Percentiles rank a stretch among this genome's conserved stretches.
These are phyloP conservation scores for Picochlorum costavermella DNA, from an alignment of 139 green algal species.

Conservation along the genomic window DNA sequence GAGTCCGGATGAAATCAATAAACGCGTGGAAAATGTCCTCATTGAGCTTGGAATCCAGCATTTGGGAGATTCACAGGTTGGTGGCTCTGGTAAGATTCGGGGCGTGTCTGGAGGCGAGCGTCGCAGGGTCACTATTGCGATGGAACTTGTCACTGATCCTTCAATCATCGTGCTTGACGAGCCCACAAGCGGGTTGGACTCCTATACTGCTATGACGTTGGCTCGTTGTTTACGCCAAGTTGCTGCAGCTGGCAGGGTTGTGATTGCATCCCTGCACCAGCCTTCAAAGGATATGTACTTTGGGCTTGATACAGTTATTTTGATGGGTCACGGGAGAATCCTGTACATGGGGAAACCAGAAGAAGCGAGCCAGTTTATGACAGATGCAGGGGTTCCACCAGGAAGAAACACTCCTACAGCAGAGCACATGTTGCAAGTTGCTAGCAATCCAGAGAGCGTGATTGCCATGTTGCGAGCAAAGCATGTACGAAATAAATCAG, in stretches of 20 bases:
- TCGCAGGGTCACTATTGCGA: conserved; percentile 59
- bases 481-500: background rate
- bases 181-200: conserved; percentile 66
- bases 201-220: conserved; percentile 56
- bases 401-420: conserved; percentile 24
- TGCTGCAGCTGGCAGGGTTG: conserved; percentile 42
- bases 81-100: conserved; percentile 28
- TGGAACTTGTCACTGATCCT: conserved; percentile 66
- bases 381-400: conserved; percentile 30
- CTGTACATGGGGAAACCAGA: conserved; percentile 41
- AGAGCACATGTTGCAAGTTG: conserved; percentile 44
- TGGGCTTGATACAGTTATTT: conserved; percentile 50
- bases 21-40: conserved; percentile 34
- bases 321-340: conserved; percentile 53
- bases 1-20: conserved; percentile 14
- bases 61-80: conserved; percentile 33
- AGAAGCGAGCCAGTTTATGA: conserved; percentile 24
- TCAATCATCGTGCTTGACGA: conserved; percentile 44
- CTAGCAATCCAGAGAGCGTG: background rate
- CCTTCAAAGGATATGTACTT: conserved; percentile 56
- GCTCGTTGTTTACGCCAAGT: conserved; percentile 40
- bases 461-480: conserved; percentile 7
- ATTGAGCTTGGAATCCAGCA: conserved; percentile 38
- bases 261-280: conserved; percentile 68
- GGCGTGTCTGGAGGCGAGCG: conserved; percentile 26